Conservation (phyloP, 192 early-diverging fungal species). For the Dispira parvispora region DNA sequence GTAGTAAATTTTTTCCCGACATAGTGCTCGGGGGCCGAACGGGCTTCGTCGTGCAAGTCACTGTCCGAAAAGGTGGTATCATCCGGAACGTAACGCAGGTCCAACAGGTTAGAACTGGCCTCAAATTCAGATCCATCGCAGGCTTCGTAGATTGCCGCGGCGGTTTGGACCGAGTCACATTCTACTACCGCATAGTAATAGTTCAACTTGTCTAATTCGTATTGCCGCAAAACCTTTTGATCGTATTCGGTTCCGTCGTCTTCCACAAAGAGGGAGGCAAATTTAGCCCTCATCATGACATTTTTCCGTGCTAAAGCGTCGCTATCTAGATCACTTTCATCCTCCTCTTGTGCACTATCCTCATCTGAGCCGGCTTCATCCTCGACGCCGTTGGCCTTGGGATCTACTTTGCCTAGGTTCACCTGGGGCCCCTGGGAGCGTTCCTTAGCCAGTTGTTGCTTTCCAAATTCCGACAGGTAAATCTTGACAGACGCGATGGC, state of each 20-base stretch:
- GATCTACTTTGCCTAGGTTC: slow-evolving; percentile 19
- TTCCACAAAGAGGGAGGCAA: slow-evolving; percentile 16
- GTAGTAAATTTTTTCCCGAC: slow-evolving; percentile 56
- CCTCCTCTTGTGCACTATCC: slow-evolving; percentile 26
- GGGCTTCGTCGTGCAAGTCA: slow-evolving; percentile 39
- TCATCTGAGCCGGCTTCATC: slow-evolving; percentile 28
- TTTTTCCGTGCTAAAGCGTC: not conserved
- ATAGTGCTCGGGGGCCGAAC: slow-evolving; percentile 43
- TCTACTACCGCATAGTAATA: slow-evolving; percentile 94
- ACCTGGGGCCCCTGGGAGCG: slow-evolving; percentile 22
- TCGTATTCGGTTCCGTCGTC: slow-evolving; percentile 68
- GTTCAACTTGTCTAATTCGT: slow-evolving; percentile 77
- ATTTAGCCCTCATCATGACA: too few relatives aligned
- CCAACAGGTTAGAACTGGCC: slow-evolving; percentile 77
- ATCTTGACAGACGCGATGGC: slow-evolving; percentile 59
- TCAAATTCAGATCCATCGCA: slow-evolving; percentile 94
- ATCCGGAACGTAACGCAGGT: slow-evolving; percentile 85
- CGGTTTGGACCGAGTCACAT: slow-evolving; percentile 72
- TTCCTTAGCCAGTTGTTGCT: slow-evolving; percentile 38
- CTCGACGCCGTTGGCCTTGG: slow-evolving; percentile 16
- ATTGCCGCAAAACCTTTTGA: slow-evolving; percentile 61
- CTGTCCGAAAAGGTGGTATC: slow-evolving; percentile 69
- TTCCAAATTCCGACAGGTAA: slow-evolving; percentile 62
- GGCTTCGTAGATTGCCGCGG: slow-evolving; percentile 52
- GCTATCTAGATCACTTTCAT: slow-evolving; percentile 17